phyloP scores from a whole-genome alignment of 345 rosid genomes.

The Hevea brasiliensis region DNA sequence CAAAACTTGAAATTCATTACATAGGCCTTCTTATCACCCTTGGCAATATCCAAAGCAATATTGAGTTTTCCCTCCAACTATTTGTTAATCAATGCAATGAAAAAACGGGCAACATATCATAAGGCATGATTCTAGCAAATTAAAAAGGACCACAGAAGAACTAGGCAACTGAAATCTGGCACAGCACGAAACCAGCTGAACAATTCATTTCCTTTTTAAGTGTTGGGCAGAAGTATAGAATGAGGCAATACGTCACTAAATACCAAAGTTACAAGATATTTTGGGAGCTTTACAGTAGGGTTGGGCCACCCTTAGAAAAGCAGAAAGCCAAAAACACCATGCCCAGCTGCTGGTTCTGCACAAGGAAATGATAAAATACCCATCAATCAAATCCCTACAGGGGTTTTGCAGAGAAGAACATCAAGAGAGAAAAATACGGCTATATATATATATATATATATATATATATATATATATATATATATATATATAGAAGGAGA shows the following conservation, averaged over 20 bases:
- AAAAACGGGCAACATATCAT: too few relatives aligned
- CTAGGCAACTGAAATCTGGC: background rate
- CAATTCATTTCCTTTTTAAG: constrained; percentile 1
- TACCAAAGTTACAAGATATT: constrained; percentile 5
- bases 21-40: too few relatives aligned
- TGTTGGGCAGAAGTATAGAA: background rate
- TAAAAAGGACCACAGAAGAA: background rate
- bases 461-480: too few relatives aligned
- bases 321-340: constrained; percentile 16
- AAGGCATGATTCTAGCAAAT: too few relatives aligned
- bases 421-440: too few relatives aligned
- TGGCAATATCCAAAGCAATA: too few relatives aligned
- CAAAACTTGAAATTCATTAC: too few relatives aligned
- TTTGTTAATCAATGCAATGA: too few relatives aligned
- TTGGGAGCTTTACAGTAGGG: background rate
- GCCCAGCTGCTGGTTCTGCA: constrained; percentile 11
- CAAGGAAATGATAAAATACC: background rate
- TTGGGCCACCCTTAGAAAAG: constrained; percentile 4
- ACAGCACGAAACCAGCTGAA: background rate
- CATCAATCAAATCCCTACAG: background rate
- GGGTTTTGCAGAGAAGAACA: background rate
- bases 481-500: too few relatives aligned
- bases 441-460: too few relatives aligned
- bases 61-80: too few relatives aligned
- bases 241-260: background rate